Percentiles rank a stretch among this genome's conserved stretches.
These are phyloP conservation scores for Globisporangium okanoganense DNA, from an alignment of 352 stramenopile genomes.

Conservation along the genomic window DNA sequence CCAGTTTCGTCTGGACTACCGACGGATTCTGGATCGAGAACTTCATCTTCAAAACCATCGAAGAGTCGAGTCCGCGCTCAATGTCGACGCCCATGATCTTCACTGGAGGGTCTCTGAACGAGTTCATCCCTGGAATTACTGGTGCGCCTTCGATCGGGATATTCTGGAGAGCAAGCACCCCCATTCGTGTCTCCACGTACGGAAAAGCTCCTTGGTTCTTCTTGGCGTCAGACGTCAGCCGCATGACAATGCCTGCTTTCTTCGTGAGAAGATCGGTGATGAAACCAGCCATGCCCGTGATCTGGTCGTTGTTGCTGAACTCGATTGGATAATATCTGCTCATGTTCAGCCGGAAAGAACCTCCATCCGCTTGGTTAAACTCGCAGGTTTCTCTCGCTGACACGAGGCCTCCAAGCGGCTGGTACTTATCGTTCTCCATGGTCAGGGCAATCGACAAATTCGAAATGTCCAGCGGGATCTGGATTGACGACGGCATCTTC, in stretches of 20 bases:
- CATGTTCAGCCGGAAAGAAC: conserved; percentile 74
- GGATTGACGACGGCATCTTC: conserved; percentile 68
- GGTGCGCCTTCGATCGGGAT: conserved; percentile 59
- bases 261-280: conserved; percentile 56
- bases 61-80: conserved; percentile 30
- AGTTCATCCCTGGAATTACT: conserved; percentile 64
- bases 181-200: conserved; percentile 68
- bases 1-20: conserved; percentile 56
- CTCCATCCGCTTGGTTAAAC: conserved; percentile 53
- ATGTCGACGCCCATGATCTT: conserved; percentile 67
- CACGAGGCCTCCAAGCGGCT: conserved; percentile 42
- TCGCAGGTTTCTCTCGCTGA: conserved; percentile 53
- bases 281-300: conserved; percentile 50
- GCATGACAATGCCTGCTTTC: conserved; percentile 57
- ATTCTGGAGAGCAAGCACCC: conserved; percentile 51
- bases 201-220: conserved; percentile 57
- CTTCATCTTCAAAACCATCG: conserved; percentile 63
- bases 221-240: conserved; percentile 29
- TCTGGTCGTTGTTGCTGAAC: conserved; percentile 35
- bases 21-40: conserved; percentile 74
- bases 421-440: conserved; percentile 35
- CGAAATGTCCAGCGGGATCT: conserved; percentile 60
- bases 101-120: conserved; percentile 58
- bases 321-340: conserved; percentile 57
- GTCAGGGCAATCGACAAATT: conserved; percentile 60